phyloP scores from a whole-genome alignment of 306 rosid genomes.

The Coriaria nepalensis region DNA sequence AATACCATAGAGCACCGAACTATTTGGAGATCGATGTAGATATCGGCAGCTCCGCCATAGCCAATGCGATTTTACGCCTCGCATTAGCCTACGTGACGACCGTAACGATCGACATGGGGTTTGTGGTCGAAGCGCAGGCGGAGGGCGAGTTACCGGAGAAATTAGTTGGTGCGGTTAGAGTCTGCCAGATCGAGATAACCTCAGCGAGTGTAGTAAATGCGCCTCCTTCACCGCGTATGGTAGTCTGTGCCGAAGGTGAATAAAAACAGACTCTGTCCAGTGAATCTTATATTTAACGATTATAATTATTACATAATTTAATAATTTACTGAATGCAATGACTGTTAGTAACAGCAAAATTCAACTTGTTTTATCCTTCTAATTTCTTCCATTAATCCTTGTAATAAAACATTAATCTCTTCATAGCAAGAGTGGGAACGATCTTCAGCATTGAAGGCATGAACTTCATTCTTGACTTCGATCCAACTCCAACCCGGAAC shows the following conservation, averaged over 20 bases:
- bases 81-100: constrained; percentile 73
- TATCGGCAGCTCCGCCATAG: constrained; percentile 75
- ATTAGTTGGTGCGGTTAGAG: constrained; percentile 68
- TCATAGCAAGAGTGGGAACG: constrained; percentile 35
- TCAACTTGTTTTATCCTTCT: constrained; percentile 17
- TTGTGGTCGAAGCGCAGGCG: constrained; percentile 70
- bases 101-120: constrained; percentile 83
- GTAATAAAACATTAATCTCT: constrained; percentile 34
- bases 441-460: constrained; percentile 78
- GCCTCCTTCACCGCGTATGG: constrained; percentile 24
- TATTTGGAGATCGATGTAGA: constrained; percentile 84
- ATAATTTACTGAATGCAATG: constrained; percentile 10
- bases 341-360: constrained; percentile 7
- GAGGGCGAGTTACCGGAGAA: constrained; percentile 84
- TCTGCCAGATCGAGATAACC: constrained; percentile 81
- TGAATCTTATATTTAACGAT: too few species aligned
- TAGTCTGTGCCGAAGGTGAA: constrained; percentile 39
- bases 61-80: constrained; percentile 66
- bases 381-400: constrained; percentile 33
- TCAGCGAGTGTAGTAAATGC: constrained; percentile 47
- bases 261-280: constrained; percentile 26
- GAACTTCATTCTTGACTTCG: constrained; percentile 50
- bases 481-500: constrained; percentile 91
- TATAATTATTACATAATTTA: too few species aligned
- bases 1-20: constrained; percentile 59